Conservation (phyloP, 495 filamentous ascomycete genomes). For the Pseudevernia furfuracea region DNA sequence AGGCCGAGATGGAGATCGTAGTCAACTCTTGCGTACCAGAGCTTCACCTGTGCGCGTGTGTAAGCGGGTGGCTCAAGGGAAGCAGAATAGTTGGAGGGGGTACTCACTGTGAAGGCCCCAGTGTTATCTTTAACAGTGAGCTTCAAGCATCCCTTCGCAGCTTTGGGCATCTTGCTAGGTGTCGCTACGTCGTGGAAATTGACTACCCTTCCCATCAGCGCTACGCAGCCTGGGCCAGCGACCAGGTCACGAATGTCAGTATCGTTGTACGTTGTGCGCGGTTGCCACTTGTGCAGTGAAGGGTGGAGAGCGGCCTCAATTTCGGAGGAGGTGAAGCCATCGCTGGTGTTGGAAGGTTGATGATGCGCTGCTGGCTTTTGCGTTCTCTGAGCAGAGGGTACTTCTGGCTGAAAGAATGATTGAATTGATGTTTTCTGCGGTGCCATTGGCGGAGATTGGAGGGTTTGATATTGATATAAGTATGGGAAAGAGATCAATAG, state of each 20-base stretch:
- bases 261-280: conserved; percentile 45
- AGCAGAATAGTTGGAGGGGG: not conserved
- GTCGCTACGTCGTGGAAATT: conserved; percentile 42
- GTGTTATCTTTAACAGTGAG: conserved; percentile 52
- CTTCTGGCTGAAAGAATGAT: conserved; percentile 43
- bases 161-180: conserved; percentile 33
- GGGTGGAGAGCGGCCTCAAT: conserved; percentile 36
- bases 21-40: conserved; percentile 28
- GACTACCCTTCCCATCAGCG: conserved; percentile 51
- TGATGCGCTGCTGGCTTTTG: conserved; percentile 6
- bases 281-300: conserved; percentile 43
- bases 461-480: not conserved
- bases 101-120: conserved; percentile 46
- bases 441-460: conserved; percentile 28
- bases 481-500: not conserved
- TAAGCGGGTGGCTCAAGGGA: not conserved
- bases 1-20: conserved; percentile 27
- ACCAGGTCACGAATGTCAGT: conserved; percentile 43
- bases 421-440: conserved; percentile 42
- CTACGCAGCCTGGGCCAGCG: conserved; percentile 44
- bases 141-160: conserved; percentile 45
- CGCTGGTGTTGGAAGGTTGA: conserved; percentile 29
- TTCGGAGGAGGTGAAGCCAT: conserved; percentile 47
- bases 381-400: conserved; percentile 8
- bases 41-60: conserved; percentile 23